A percentile compares a stretch with the other conserved stretches of the same genome.
phyloP scores from a whole-genome alignment of 208 protist species.

The Trichomonas tenax region DNA sequence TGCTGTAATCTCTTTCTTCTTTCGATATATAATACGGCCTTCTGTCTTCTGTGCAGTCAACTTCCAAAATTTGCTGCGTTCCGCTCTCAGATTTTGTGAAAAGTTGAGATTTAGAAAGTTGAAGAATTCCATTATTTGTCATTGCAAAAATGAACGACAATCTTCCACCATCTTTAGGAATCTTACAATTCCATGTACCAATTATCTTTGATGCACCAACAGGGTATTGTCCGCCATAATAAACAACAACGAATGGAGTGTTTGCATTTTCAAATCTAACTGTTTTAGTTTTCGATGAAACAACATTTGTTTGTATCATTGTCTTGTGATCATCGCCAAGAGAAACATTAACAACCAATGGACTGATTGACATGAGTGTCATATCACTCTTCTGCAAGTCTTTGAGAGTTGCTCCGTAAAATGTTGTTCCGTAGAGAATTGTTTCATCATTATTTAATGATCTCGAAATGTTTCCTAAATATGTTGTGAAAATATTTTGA shows the following conservation, averaged over 20 bases:
- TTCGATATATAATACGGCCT: neutral
- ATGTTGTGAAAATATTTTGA: neutral
- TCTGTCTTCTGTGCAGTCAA: neutral
- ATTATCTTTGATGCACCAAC: neutral
- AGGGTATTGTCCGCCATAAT: neutral
- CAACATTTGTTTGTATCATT: neutral
- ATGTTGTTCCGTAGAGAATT: neutral
- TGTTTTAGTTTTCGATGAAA: neutral
- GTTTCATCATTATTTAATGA: neutral
- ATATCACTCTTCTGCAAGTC: neutral
- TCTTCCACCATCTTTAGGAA: neutral
- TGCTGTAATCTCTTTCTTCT: neutral
- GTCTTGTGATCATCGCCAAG: neutral
- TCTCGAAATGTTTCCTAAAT: neutral
- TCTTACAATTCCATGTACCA: neutral
- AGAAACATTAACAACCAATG: neutral
- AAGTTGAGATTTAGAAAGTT: neutral
- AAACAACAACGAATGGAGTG: neutral
- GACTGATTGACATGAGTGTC: neutral
- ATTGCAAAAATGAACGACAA: neutral
- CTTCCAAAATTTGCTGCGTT: too few species aligned
- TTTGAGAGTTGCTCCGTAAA: neutral
- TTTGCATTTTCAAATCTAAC: neutral
- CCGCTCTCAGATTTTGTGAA: neutral
- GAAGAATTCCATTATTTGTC: neutral